Conservation (phyloP, 768 basidiomycete species). For the Suillus lakei region DNA sequence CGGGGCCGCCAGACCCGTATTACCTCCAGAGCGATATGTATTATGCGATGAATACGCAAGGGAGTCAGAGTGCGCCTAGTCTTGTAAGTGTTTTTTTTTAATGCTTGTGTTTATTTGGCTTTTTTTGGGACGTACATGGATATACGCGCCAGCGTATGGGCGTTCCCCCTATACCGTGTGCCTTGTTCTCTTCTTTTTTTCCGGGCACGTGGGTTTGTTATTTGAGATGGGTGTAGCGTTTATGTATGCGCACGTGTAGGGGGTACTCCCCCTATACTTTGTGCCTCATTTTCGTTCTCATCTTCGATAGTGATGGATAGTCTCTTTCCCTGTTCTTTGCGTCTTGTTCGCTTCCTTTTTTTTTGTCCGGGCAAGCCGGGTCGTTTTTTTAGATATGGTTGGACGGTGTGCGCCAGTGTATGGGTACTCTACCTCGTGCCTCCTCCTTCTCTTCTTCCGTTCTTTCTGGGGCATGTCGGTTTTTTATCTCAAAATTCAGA, state of each 20-base stretch:
- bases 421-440: neutral
- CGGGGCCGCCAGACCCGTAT: neutral
- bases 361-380: neutral
- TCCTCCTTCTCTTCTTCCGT: neutral
- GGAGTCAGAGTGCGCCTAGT: conserved; percentile 24
- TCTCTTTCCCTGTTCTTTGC: neutral
- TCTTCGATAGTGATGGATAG: neutral
- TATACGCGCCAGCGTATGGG: too few species aligned
- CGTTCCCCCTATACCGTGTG: too few species aligned
- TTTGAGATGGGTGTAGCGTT: neutral
- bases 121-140: neutral
- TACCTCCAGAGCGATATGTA: conserved; percentile 8
- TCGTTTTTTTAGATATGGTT: neutral
- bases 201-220: neutral
- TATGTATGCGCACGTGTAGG: neutral
- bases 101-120: neutral
- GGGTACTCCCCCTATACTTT: neutral
- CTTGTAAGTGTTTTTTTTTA: conserved; percentile 27
- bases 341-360: neutral
- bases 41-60: conserved; percentile 16
- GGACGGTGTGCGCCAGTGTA: neutral
- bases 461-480: too few species aligned
- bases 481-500: too few species aligned
- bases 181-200: too few species aligned
- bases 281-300: neutral